These are phyloP conservation scores for Athelia sp. DNA, from an alignment of 1,284 basidiomycete genomes.

Conservation along the genomic window DNA sequence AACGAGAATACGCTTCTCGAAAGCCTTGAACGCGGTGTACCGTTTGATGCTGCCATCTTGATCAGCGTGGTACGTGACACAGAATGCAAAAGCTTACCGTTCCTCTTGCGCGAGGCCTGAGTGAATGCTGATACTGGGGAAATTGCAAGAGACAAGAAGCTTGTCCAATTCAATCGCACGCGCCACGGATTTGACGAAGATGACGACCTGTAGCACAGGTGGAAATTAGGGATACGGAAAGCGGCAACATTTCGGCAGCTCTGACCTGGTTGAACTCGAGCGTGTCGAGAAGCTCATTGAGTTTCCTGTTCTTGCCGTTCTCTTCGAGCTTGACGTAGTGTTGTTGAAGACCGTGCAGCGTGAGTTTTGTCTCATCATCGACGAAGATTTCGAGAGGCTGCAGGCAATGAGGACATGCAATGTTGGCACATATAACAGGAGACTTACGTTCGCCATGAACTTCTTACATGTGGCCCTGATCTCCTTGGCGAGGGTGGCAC, in stretches of 20 bases:
- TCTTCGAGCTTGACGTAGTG: conserved; percentile 98
- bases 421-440: not conserved
- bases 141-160: conserved; percentile 95
- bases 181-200: conserved; percentile 97
- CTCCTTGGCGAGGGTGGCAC: conserved; percentile 96
- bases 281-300: conserved; percentile 94
- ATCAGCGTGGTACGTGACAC: conserved; percentile 9
- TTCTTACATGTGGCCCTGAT: conserved; percentile 98
- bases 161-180: conserved; percentile 97
- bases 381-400: conserved; percentile 99
- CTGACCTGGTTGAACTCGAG: conserved; percentile 97
- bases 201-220: too few species aligned
- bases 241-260: too few species aligned
- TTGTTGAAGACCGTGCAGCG: conserved; percentile 97
- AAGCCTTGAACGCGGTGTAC: conserved; percentile 99
- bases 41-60: conserved; percentile 72
- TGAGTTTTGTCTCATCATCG: conserved; percentile 99
- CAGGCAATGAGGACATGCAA: conserved; percentile 6
- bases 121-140: conserved; percentile 97
- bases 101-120: conserved; percentile 94
- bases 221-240: too few species aligned
- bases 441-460: conserved; percentile 96
- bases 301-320: conserved; percentile 92
- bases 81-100: conserved; percentile 62
- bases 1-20: conserved; percentile 98